These are phyloP conservation scores for Trichoderma cornu-damae DNA, from an alignment of 2,329 filamentous ascomycete species.

Conservation along the genomic window DNA sequence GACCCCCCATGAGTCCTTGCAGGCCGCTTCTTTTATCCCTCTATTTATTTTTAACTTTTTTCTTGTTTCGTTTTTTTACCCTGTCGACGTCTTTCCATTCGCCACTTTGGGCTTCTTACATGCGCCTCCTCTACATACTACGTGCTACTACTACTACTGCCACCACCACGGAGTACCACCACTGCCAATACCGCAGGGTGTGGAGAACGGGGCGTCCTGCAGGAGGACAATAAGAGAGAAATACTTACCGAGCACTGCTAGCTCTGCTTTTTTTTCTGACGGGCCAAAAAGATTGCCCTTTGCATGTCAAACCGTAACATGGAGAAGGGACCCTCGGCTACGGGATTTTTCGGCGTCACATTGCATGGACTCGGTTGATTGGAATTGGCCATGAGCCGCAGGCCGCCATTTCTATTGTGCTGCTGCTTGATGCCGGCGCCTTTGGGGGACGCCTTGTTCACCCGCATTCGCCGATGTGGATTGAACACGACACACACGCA, in stretches of 20 bases:
- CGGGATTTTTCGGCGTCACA: neutral
- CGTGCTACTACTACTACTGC: too few relatives aligned
- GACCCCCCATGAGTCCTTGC: neutral
- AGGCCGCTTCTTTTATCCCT: neutral
- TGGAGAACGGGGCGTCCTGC: neutral
- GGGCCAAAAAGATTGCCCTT: neutral
- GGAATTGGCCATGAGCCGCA: neutral
- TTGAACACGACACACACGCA: neutral
- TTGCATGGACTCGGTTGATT: neutral
- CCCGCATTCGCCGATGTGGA: neutral
- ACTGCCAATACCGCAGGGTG: too few relatives aligned
- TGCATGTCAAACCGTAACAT: neutral
- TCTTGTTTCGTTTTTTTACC: too few relatives aligned
- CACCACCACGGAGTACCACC: too few relatives aligned
- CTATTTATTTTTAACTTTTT: too few relatives aligned
- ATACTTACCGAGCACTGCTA: neutral
- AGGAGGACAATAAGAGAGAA: neutral
- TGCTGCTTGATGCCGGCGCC: neutral
- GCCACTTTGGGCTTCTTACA: slow-evolving; percentile 8
- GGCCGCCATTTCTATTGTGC: neutral
- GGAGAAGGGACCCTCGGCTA: neutral
- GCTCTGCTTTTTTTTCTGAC: neutral
- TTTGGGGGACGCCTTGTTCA: neutral
- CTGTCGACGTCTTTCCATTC: neutral
- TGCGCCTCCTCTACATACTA: neutral